phyloP scores from a whole-genome alignment of 2,329 filamentous ascomycete species.

The Alternaria burnsii region DNA sequence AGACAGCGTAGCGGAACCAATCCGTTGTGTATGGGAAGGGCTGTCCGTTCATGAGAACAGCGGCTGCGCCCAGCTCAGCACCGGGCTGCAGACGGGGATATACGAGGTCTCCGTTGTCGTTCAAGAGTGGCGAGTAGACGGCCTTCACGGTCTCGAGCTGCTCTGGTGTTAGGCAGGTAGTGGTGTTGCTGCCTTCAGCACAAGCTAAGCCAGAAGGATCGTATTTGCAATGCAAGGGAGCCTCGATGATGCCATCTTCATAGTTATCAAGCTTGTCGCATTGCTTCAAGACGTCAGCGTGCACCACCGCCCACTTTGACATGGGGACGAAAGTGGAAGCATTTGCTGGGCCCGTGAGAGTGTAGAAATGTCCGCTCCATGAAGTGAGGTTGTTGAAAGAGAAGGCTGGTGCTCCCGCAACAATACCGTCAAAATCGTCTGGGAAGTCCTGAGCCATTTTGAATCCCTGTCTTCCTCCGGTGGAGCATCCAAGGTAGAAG shows the following conservation, averaged over 20 bases:
- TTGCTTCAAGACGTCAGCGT: slow-evolving; percentile 57
- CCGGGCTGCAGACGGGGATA: slow-evolving; percentile 63
- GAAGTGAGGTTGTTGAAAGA: slow-evolving; percentile 47
- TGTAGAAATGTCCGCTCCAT: slow-evolving; percentile 45
- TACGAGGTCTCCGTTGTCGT: slow-evolving; percentile 56
- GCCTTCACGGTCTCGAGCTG: slow-evolving; percentile 57
- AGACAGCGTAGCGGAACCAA: slow-evolving; percentile 61
- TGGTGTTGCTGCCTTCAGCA: slow-evolving; percentile 38
- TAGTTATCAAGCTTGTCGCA: slow-evolving; percentile 61
- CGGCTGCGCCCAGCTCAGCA: slow-evolving; percentile 52
- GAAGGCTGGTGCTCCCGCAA: slow-evolving; percentile 47
- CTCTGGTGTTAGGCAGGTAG: slow-evolving; percentile 54
- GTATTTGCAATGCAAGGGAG: slow-evolving; percentile 57
- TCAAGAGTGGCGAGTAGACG: slow-evolving; percentile 55
- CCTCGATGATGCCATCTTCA: slow-evolving; percentile 59
- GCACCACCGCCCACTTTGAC: slow-evolving; percentile 51
- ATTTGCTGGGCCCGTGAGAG: slow-evolving; percentile 33
- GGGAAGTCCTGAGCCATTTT: slow-evolving; percentile 46
- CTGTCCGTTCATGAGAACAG: slow-evolving; percentile 50
- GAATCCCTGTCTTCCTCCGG: slow-evolving; percentile 50
- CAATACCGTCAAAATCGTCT: slow-evolving; percentile 50
- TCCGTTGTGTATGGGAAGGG: slow-evolving; percentile 57
- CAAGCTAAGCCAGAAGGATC: slow-evolving; percentile 53
- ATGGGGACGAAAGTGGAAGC: slow-evolving; percentile 52
- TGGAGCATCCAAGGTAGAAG: slow-evolving; percentile 51